phyloP scores from a whole-genome alignment of 352 stramenopile genomes.

The Pelagophyceae sp. region DNA sequence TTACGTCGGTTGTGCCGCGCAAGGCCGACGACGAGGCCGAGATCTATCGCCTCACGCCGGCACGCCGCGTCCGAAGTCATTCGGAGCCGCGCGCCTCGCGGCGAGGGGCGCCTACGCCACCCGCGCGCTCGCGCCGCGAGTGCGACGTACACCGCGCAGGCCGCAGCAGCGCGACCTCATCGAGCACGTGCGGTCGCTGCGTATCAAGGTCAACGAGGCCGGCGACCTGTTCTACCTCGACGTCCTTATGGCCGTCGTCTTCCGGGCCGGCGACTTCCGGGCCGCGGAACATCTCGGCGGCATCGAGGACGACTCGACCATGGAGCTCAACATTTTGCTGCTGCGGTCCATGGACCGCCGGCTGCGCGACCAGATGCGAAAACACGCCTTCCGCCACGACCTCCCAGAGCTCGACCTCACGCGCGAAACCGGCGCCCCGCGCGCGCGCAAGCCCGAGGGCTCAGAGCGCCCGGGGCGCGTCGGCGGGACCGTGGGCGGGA shows the following conservation, averaged over 20 bases:
- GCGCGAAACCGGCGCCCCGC: no score
- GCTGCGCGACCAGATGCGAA: neutral
- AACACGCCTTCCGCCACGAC: slow-evolving; percentile 2
- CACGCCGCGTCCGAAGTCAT: no score
- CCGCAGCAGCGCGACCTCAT: neutral
- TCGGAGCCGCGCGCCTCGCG: neutral
- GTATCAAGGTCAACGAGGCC: slow-evolving; percentile 27
- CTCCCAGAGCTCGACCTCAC: slow-evolving; percentile 13
- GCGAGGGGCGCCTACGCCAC: neutral
- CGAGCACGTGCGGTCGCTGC: slow-evolving; percentile 18
- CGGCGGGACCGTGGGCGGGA: no score
- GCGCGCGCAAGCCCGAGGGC: no score
- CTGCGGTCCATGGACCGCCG: neutral
- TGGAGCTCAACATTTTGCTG: slow-evolving; percentile 23
- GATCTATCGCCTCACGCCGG: no score
- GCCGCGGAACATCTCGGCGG: slow-evolving; percentile 8
- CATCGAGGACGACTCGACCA: slow-evolving; percentile 17
- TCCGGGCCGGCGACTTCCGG: neutral
- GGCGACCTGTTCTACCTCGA: slow-evolving; percentile 29
- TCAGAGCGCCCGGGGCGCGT: no score
- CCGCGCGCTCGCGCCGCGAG: neutral
- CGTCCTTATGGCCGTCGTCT: slow-evolving; percentile 21
- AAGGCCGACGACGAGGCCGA: no score
- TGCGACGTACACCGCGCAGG: slow-evolving; percentile 14
- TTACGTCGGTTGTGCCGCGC: no score